These are phyloP conservation scores for Ascochyta fabae DNA, from an alignment of 2,329 filamentous ascomycete species.

Conservation along the genomic window DNA sequence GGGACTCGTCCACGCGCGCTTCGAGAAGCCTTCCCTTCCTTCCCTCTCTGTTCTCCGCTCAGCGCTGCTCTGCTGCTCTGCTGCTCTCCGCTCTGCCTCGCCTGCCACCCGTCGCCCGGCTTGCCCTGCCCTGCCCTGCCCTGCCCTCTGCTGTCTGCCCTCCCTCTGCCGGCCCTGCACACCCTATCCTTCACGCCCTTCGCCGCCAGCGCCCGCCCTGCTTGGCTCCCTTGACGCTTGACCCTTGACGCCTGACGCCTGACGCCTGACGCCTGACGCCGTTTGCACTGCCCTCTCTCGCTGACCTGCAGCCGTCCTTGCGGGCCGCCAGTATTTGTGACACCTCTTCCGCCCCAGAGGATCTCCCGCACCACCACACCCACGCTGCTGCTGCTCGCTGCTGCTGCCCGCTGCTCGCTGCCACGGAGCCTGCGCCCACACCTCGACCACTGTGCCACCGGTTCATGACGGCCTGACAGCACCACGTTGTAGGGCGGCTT, in stretches of 20 bases:
- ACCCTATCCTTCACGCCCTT: neutral
- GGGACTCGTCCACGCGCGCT: conserved; percentile 41
- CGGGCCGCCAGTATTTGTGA: conserved; percentile 42
- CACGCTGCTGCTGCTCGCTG: no score
- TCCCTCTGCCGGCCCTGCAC: neutral
- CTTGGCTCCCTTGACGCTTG: conserved; percentile 5
- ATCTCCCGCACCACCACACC: conserved; percentile 32
- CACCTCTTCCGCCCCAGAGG: conserved; percentile 37
- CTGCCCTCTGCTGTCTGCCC: neutral
- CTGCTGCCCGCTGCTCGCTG: conserved; percentile 1
- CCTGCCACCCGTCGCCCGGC: no score
- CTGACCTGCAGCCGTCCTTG: conserved; percentile 43
- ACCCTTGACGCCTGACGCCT: no score
- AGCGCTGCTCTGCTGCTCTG: no score
- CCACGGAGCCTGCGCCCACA: conserved; percentile 12
- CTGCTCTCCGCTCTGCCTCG: no score
- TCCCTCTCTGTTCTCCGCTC: neutral
- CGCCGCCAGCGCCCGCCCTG: conserved; percentile 4
- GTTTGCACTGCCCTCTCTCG: conserved; percentile 15
- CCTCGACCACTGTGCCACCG: conserved; percentile 22
- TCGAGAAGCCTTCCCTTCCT: conserved; percentile 36
- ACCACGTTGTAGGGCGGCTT: conserved; percentile 30
- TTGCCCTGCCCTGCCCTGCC: neutral
- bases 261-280: neutral
- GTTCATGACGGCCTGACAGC: conserved; percentile 39